Base-by-base conservation (phyloP, 371 early-diverging fungal genomes). In the Blyttiomyces sp. region DNA sequence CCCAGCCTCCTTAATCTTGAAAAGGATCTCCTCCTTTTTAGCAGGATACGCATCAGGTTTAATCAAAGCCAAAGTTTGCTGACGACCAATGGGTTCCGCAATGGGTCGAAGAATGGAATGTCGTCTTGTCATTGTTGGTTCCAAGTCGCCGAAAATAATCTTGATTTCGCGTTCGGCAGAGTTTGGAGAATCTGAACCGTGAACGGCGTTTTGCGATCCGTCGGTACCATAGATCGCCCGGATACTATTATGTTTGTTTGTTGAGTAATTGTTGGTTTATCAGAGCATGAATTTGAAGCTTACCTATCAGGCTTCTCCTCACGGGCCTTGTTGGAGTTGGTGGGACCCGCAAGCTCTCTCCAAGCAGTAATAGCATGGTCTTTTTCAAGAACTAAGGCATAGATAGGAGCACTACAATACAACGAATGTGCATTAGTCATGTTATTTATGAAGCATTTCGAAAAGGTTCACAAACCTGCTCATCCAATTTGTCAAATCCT, bases 341-440 rank as follows among this genome's bases (percentile, higher is more conserved):
- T 91, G 2, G 89, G 85, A 0, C 93, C 93, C 55, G 90, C 87
- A 1, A 88, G 60, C 26, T 61, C 51, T 21, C 92, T 70, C 92
- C 92, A 92, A 3, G 71, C 73, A 4, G 72, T 56, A 17, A 93
- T 79, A 3, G 85, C 90, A 24, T 80, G 65, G 11, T 75, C 75
- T 27, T 84, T 87, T 57, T 84, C 81, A 24, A 92, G 68, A 0
- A 88, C 81, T 71, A 92, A 51, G 0, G 87, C 89, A 42, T 82
- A 78, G 31, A 91, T 71, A 4, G 88, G 87, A 0, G 79, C 84
- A 63, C 86, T 85, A 60, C 4, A 27, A 32, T n/a, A n/a, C 51
- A 27, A 33, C 7, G 13, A 13, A 19, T 11, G 51, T 26, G 6
- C 17, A 28, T 13, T 50, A 52, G 16, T 21, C n/a, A 5, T 46